These are phyloP conservation scores for Hibiscus tridactylites DNA, from an alignment of 345 rosid genomes.

Conservation along the genomic window DNA sequence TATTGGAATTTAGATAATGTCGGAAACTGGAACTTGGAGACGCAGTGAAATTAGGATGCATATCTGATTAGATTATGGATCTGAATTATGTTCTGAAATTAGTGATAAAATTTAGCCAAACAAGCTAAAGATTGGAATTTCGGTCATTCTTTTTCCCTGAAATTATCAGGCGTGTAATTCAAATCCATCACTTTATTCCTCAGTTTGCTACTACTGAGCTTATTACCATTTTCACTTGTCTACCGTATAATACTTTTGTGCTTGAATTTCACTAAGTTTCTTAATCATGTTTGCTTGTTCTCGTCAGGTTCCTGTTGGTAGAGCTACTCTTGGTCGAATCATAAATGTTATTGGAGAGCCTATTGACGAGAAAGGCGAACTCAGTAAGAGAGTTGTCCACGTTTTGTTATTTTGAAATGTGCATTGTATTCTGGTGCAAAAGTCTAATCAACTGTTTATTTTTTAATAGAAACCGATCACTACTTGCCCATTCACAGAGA, in stretches of 20 bases:
- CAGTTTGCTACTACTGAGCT: background rate
- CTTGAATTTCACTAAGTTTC: background rate
- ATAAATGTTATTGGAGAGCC: slow-evolving; percentile 97
- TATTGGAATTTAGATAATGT: too few relatives aligned
- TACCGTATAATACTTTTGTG: background rate
- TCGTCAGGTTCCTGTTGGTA: slow-evolving; percentile 81
- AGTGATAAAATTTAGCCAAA: background rate
- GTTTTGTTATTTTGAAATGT: background rate
- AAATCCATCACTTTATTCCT: background rate
- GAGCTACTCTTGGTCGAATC: slow-evolving; percentile 95
- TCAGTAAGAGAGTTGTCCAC: slow-evolving; percentile 45
- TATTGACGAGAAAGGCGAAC: slow-evolving; percentile 77
- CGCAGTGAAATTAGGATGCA: background rate
- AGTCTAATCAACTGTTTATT: background rate
- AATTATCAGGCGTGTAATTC: background rate
- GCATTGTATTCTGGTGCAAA: background rate
- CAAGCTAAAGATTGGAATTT: background rate
- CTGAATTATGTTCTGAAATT: background rate
- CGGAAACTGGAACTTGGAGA: background rate
- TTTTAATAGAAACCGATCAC: slow-evolving; percentile 67
- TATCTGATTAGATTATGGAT: background rate
- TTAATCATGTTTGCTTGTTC: background rate
- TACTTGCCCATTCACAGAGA: slow-evolving; percentile 91
- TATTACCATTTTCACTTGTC: background rate
- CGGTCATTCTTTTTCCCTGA: background rate